phyloP scores from a whole-genome alignment of 2,329 filamentous ascomycete species.

The Anisogramma anomala region DNA sequence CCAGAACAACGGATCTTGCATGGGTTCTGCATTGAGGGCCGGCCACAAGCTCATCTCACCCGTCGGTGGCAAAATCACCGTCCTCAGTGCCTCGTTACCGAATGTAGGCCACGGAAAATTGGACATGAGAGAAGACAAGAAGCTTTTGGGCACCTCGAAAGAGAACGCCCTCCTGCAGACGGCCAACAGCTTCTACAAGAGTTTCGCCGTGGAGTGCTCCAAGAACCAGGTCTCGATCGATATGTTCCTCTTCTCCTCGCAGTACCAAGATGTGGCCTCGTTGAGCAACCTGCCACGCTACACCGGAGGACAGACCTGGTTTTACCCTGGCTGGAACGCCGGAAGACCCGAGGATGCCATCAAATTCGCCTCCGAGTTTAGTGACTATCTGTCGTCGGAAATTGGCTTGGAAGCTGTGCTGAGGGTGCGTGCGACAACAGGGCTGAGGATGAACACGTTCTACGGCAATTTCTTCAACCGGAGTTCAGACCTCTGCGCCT shows the following conservation, averaged over 20 bases:
- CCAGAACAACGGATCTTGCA: constrained; percentile 77
- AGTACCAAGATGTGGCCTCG: constrained; percentile 95
- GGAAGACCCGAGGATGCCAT: constrained; percentile 89
- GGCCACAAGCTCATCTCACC: constrained; percentile 93
- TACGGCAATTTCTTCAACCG: constrained; percentile 99
- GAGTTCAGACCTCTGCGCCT: constrained; percentile 92
- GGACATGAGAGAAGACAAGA: constrained; percentile 93
- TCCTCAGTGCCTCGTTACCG: constrained; percentile 79
- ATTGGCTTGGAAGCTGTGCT: constrained; percentile 94
- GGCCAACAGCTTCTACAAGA: constrained; percentile 95
- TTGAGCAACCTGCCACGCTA: constrained; percentile 92
- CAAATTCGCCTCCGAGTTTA: constrained; percentile 95
- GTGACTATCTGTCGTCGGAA: constrained; percentile 90
- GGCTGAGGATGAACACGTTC: constrained; percentile 91
- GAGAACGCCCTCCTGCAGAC: constrained; percentile 82
- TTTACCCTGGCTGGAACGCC: constrained; percentile 96
- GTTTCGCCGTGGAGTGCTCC: constrained; percentile 95
- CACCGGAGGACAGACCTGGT: constrained; percentile 95
- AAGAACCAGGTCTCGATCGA: constrained; percentile 98
- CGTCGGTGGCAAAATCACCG: constrained; percentile 87
- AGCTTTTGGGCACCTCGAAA: constrained; percentile 84
- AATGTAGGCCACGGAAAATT: constrained; percentile 84
- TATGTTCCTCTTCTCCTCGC: constrained; percentile 93
- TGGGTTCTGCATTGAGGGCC: constrained; percentile 85
- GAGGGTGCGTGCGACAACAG: constrained; percentile 87